Evolutionary conservation across 441 rosid species (phyloP), one percentile per base, ranked within the genome.

Genomic region (Arabidopsis lyrata): DNA sequence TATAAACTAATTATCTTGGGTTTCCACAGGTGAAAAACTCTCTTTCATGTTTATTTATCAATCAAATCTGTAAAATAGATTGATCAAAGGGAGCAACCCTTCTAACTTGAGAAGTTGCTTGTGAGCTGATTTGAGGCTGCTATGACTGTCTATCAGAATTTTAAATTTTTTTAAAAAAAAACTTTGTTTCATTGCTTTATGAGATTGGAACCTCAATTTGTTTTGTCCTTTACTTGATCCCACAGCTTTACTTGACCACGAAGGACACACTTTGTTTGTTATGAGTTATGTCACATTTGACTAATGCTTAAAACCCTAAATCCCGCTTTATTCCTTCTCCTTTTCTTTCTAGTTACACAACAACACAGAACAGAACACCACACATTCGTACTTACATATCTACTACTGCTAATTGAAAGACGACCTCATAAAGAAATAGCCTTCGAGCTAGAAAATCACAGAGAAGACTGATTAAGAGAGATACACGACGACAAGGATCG

Each of bases 1-100:
- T 53, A 70, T 70, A 70, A 45, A 20, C 13, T 53, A 62, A 55
- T 55, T 55, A 20, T 34, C 14, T 50, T 20, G 68, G 20, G 11
- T 60, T 67, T 13, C 79, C 75, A 64, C 67, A 56, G 24, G 55
- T 57, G 67, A 56, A 62, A 47, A 4, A 38, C 48, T 39, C 66
- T 63, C 6, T 48, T 35, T 49, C 63, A 57, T 32, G 45, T 27
- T 34, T 31, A 29, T 16, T 36, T 57, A 63, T 35, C 70, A 52
- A 44, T 27, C 58, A 54, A 75, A 45, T 48, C 60, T 77, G 80
- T 70, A 77, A 77, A 57, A 70, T 64, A 77, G 41, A 76, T 58
- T 70, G 56, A 64, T 67, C 65, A 41, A 39, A 76, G 62, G 49
- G 67, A 64, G 66, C 59, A 68, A 68, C 70, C 52, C 48, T 55